Evolutionary conservation across 257 asterid species (phyloP), one percentile per base, ranked within the genome.

Genomic region (Phtheirospermum japonicum): DNA sequence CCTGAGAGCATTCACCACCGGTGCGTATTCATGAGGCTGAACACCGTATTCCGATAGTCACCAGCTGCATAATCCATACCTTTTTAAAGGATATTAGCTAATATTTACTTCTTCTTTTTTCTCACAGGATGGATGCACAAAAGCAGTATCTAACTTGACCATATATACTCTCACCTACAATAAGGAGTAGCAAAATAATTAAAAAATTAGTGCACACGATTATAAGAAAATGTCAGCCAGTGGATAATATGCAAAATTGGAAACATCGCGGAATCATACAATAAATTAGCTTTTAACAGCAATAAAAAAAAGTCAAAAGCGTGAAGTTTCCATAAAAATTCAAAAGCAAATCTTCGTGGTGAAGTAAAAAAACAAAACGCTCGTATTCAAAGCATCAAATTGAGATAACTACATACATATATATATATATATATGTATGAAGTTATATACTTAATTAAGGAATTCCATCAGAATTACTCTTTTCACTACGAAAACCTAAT

Each of bases 31-130:
- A n/a, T n/a, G n/a, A n/a, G n/a, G n/a, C n/a, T n/a, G n/a, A n/a
- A n/a, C n/a, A n/a, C n/a, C n/a, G n/a, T n/a, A n/a, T n/a, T n/a
- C n/a, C n/a, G n/a, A n/a, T 64, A 65, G 43, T 73, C 82, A 36
- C 42, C 82, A 39, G 69, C 77, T 0, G 75, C 80, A n/a, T 61
- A 71, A 53, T 71, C 83, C 74, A 77, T 64, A 40, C 56, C 80
- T 59, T 67, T 73, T 42, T 70, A 71, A 56, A 18, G 31, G 73
- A 67, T 76, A 73, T 75, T 20, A 53, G 59, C 13, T 11, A 45
- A 43, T 63, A 51, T 61, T 50, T 63, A 42, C 5, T 16, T 37
- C n/a, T n/a, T n/a, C n/a, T 45, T 59, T 59, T 60, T 65, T 50
- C 68, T 32, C 65, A 48, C 67, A 61, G 19, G 23, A 8, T 54